These are phyloP conservation scores for Gossypium davidsonii DNA, from an alignment of 441 rosid species.

Conservation along the genomic window DNA sequence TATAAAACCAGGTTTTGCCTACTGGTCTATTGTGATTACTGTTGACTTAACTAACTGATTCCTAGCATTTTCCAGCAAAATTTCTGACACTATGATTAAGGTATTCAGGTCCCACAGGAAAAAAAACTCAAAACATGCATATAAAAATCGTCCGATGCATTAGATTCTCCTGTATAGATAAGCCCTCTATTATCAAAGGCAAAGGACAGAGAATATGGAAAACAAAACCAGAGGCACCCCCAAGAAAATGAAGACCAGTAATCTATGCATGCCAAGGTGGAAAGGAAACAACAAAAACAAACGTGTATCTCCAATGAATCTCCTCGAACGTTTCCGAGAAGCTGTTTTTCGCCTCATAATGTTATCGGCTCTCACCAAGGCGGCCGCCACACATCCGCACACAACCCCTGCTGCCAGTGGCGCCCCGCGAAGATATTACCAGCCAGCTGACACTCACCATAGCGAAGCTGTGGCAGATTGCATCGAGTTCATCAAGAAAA, in stretches of 20 bases:
- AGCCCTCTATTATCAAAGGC: neutral
- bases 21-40: neutral
- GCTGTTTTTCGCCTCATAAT: conserved; percentile 62
- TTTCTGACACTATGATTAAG: neutral
- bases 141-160: neutral
- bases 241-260: conserved; percentile 30
- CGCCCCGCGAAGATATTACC: conserved; percentile 10
- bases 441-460: conserved; percentile 34
- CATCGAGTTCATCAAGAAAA: conserved; percentile 72
- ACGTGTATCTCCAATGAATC: conserved; percentile 39
- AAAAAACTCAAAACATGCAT: neutral
- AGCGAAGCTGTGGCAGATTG: conserved; percentile 73
- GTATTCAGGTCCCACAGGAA: neutral
- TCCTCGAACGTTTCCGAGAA: conserved; percentile 63
- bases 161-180: conserved; percentile 21
- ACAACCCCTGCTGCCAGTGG: neutral
- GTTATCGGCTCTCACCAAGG: conserved; percentile 55
- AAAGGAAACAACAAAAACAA: conserved; percentile 19
- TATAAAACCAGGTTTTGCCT: neutral
- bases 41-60: conserved; percentile 11
- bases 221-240: conserved; percentile 18
- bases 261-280: conserved; percentile 57
- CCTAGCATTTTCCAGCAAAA: conserved; percentile 9
- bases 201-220: conserved; percentile 18
- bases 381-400: neutral